A percentile compares a stretch with the other conserved stretches of the same genome.
Evolutionary conservation across 2,329 filamentous ascomycete species (phyloP).

Genomic region (Hypoxylon sp.): DNA sequence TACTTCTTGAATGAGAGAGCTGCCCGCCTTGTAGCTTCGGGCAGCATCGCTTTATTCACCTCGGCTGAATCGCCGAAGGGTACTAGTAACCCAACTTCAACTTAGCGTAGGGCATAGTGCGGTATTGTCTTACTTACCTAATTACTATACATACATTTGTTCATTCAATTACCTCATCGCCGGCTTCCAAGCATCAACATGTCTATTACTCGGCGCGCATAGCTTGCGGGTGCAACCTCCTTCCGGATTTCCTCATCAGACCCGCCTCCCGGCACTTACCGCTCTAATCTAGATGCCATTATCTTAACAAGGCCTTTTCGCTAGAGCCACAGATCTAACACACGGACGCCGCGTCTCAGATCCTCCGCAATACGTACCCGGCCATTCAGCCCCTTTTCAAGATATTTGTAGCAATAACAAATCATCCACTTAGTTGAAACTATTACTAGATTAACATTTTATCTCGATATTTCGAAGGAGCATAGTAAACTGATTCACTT

Average conservation of each 20-base stretch:
- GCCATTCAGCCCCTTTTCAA: conserved; percentile 28
- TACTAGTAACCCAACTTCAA: conserved; percentile 35
- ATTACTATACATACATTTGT: conserved; percentile 13
- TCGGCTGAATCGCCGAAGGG: conserved; percentile 41
- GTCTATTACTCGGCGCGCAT: conserved; percentile 28
- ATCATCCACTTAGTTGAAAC: conserved; percentile 10
- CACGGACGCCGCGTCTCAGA: conserved; percentile 37
- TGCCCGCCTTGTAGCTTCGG: conserved; percentile 22
- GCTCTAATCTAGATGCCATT: conserved; percentile 24
- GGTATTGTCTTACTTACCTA: conserved; percentile 30
- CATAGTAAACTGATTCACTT: conserved; percentile 1
- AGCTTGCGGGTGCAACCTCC: conserved; percentile 35
- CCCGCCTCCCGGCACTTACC: conserved; percentile 29
- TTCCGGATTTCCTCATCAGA: conserved; percentile 38
- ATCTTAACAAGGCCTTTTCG: conserved; percentile 22
- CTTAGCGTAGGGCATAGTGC: conserved; percentile 33
- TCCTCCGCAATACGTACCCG: conserved; percentile 24
- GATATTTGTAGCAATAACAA: conserved; percentile 27
- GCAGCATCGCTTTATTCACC: conserved; percentile 26
- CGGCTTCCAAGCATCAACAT: conserved; percentile 24
- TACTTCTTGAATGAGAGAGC: conserved; percentile 24
- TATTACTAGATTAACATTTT: conserved; percentile 6
- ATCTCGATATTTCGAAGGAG: conserved; percentile 9
- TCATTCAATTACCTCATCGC: conserved; percentile 35
- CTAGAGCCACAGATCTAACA: conserved; percentile 36